Base-by-base conservation (phyloP, 116 monocot species). In the Dioscorea cayenensis region DNA sequence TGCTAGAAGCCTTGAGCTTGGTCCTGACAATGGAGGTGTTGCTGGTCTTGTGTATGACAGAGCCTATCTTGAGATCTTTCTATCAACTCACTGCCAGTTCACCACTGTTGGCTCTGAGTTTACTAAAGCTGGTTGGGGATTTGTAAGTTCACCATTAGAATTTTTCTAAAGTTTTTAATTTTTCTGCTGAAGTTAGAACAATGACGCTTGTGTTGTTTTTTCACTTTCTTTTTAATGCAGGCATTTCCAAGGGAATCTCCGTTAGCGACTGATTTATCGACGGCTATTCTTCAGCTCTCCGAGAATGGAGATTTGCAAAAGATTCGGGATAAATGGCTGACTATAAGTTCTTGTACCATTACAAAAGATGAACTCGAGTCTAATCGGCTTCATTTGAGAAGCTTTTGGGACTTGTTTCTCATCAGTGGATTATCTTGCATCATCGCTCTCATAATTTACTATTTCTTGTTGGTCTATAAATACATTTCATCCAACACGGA, bases 261-360 rank as follows among this genome's bases (percentile, higher is more conserved):
- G 14, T 74, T 93, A 65, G 89, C 89, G 0, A 64, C 87, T 14
- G 92, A 93, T 75, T 74, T 93, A 82, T 93, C 92, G 2, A 89
- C 89, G 3, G 89, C 84, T 25, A 93, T 93, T 64, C 82, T 93
- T n/a, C 28, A 49, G 20, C 86, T 93, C 4, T 89, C 92, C 8
- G 92, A 93, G 67, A 93, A 81, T 36, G 92, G 92, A 1, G 92
- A 93, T 64, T 86, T 89, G 25, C 92, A 93, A 50, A 78, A 82
- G 66, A 93, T 93, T 59, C 82, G 75, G 28, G 84, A 93, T 77
- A 93, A 93, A 51, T 93, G 88, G 88, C 71, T 88, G 43, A 72
- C 51, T 21, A 73, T 29, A 11, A 66, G 13, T 18, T 64, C 11
- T 0, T 88, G 84, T 63, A 52, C 7, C 55, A 61, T 67, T 1